Evolutionary conservation across 2,329 filamentous ascomycete genomes (phyloP), one percentile per base, ranked within the genome.

Genomic region (Sarocladium strictum): DNA sequence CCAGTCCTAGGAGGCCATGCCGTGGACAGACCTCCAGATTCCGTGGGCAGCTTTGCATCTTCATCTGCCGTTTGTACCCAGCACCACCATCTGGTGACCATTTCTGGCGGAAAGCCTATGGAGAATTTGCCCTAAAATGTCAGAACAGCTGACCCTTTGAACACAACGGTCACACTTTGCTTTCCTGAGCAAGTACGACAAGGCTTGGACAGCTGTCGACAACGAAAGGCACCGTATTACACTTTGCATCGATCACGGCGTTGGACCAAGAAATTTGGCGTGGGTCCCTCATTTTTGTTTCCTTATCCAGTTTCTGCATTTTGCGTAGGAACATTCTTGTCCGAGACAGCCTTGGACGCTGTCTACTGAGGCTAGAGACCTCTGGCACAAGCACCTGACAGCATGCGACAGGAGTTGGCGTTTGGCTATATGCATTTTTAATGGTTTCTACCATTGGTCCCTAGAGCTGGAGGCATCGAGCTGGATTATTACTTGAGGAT

Each of bases 1-100:
- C 60, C 65, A 64, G 56, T 67, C 66, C 57, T 72, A 72, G 69
- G 58, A 59, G 60, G 35, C 9, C 26, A 35, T 17, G 29, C 23
- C 5, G 11, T 51, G 23, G 47, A 24, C 7, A 23, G 27, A 27
- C 47, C 11, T 4, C 5, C 21, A 6, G 21, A 29, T 3, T 3
- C 3, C 27, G 11, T 21, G 17, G 26, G 17, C 38, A 10, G 38
- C 21, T 7, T 14, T 3, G 3, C 10, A 21, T 7, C 6, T 21
- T 7, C 3, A 9, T 10, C n/a, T 23, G 19, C 38, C n/a, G 3
- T 43, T 17, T 19, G 14, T 29, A 27, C 24, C 43, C 6, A 47
- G 43, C n/a, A 47, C 43, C 11, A 23, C 23, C 23, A 47, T 47
- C 21, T 47, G 43, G 43, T 47, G 43, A 47, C 15, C 23, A 43